Base-by-base conservation (phyloP, 1,284 basidiomycete genomes). In the Inonotus hispidus region DNA sequence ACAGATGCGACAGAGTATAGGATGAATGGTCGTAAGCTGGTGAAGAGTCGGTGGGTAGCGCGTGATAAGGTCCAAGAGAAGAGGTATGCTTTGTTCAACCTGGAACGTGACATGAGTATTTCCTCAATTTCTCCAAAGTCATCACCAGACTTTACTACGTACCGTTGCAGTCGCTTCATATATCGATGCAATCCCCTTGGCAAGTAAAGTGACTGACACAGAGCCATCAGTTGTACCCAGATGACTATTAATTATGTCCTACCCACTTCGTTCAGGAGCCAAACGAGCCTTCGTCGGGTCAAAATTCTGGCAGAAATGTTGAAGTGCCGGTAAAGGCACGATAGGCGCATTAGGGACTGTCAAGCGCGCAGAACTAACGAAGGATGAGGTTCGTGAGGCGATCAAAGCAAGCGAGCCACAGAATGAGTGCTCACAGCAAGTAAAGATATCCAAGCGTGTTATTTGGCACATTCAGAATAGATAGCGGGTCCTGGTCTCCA, bases 1-100 rank as follows among this genome's bases (percentile, higher is more conserved):
- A 58, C 74, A 78, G 47, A 65, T 68, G 74, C 75, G 64, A 56
- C 84, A 70, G 66, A 90, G 85, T 38, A 85, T 72, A 1, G 83
- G 75, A 67, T 92, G 90, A 10, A 92, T 73, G 0, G 84, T 78
- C 0, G 90, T 92, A 32, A 93, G 79, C 69, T 83, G 77, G 1
- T 81, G 79, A 0, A 73, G 72, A 25, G 78, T 74, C 13, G 81
- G 81, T 0, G 84, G 76, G 66, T 86, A 90, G 65, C 85, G 80
- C 5, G 73, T 75, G 41, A 90, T 70, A 45, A 93, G 79, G 64
- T 79, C 70, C 57, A 75, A 74, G 3, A 93, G 73, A 1, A 88
- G 83, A 41, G 72, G 69, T 46, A 93, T 73, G 0, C 86, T 81
- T 46, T 77, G 72, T 59, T 79, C 75, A 4, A 71, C 71, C 82